phyloP scores from a whole-genome alignment of 2,329 filamentous ascomycete species.

The Fusarium penzigii region DNA sequence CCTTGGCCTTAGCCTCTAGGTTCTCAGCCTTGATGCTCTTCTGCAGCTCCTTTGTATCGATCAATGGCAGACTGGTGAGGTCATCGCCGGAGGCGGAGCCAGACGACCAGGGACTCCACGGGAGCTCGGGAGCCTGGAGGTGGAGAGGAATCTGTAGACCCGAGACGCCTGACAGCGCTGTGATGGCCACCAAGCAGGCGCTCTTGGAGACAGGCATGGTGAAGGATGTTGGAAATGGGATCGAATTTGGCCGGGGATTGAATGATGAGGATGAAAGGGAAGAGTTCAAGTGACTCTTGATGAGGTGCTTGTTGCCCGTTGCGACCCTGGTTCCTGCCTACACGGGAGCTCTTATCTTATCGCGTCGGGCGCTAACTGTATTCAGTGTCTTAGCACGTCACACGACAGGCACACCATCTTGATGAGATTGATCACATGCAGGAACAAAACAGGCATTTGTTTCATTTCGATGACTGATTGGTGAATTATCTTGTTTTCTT shows the following conservation, averaged over 20 bases:
- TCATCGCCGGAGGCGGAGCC: conserved; percentile 17
- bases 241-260: background rate
- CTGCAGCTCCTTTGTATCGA: conserved; percentile 59
- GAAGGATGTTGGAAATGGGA: background rate
- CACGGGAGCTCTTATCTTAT: conserved; percentile 23
- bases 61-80: conserved; percentile 38
- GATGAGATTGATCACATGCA: too few species aligned
- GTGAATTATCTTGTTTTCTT: too few species aligned
- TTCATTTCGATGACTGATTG: too few species aligned
- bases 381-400: background rate
- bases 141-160: conserved; percentile 28
- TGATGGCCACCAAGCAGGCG: conserved; percentile 25
- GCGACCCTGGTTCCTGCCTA: conserved; percentile 12
- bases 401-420: too few species aligned
- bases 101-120: conserved; percentile 18
- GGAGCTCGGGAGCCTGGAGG: conserved; percentile 17
- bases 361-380: conserved; percentile 3
- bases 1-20: conserved; percentile 59
- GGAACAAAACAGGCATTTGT: too few species aligned
- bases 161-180: conserved; percentile 30
- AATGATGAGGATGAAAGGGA: conserved; percentile 5
- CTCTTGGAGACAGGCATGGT: conserved; percentile 26
- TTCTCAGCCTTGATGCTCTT: conserved; percentile 54
- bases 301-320: conserved; percentile 19
- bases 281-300: conserved; percentile 22